Evolutionary conservation across 73 alveolate species (phyloP).

Genomic region (Paramecium sexaurelia): DNA sequence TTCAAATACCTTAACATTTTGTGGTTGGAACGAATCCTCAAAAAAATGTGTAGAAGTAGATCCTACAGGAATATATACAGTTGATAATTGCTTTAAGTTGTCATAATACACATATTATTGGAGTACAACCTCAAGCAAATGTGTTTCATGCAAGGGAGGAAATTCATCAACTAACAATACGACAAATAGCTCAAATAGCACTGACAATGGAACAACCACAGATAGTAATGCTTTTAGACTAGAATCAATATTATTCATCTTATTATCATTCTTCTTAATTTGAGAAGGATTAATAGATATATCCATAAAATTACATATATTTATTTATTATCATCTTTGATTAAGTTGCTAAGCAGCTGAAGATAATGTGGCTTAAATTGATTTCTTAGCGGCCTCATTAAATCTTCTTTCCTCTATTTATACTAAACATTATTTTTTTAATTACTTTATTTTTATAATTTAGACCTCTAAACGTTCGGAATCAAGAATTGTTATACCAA

Average conservation of each 20-base stretch:
- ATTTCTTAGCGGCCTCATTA: conserved; percentile 96
- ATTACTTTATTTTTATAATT: conserved; percentile 85
- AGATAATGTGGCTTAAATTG: conserved; percentile 83
- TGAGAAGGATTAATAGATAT: neutral
- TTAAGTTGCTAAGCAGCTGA: conserved; percentile 78
- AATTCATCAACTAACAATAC: neutral
- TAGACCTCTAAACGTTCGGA: conserved; percentile 95
- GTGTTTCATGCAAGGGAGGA: neutral
- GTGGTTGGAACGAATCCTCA: neutral
- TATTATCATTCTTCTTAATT: neutral
- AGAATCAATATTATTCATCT: neutral
- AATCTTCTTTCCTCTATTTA: conserved; percentile 96
- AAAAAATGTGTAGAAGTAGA: neutral
- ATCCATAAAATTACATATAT: neutral
- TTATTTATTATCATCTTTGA: neutral
- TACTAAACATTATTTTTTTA: conserved; percentile 53
- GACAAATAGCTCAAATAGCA: neutral
- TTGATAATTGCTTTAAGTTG: neutral
- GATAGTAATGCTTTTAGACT: neutral
- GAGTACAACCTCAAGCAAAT: neutral
- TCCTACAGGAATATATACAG: neutral
- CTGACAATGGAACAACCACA: neutral
- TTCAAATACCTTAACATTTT: neutral
- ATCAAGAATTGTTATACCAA: conserved; percentile 93
- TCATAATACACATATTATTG: conserved; percentile 16